phyloP scores from a whole-genome alignment of 169 alveolate genomes.

The Eimeria nieschulzi region DNA sequence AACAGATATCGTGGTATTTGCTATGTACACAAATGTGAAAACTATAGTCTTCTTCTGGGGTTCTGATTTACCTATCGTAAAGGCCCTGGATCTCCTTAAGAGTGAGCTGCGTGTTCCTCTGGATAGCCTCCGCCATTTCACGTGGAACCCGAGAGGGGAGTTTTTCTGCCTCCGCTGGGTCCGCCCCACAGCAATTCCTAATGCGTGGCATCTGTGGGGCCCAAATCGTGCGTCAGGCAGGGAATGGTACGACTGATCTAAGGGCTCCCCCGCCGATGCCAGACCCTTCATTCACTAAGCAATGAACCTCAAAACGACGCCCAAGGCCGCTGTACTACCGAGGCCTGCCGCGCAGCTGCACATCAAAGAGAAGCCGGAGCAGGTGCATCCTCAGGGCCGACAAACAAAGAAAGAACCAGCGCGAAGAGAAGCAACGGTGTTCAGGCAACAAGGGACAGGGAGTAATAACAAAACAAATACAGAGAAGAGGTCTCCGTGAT shows the following conservation, averaged over 20 bases:
- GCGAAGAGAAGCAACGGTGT: neutral
- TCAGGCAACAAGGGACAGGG: neutral
- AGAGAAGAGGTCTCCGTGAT: too few species aligned
- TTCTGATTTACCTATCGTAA: slow-evolving; percentile 41
- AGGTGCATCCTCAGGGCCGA: slow-evolving; percentile 60
- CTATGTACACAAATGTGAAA: too few species aligned
- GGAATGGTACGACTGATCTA: neutral
- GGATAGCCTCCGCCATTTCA: slow-evolving; percentile 51
- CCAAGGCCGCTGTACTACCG: slow-evolving; percentile 60
- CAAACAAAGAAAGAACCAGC: neutral
- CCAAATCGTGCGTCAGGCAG: slow-evolving; percentile 36
- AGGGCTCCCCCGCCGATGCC: neutral
- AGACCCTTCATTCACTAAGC: neutral
- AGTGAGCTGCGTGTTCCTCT: slow-evolving; percentile 44
- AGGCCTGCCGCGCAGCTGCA: slow-evolving; percentile 66
- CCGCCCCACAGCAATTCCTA: slow-evolving; percentile 44
- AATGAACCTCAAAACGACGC: neutral
- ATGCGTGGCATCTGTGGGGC: slow-evolving; percentile 56
- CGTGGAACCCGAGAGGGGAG: slow-evolving; percentile 59
- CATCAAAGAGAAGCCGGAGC: slow-evolving; percentile 44
- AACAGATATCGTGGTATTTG: too few species aligned
- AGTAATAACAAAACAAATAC: neutral
- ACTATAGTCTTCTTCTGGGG: too few species aligned
- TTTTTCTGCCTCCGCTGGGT: slow-evolving; percentile 29
- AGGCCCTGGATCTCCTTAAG: slow-evolving; percentile 62